Evolutionary conservation across 371 early-diverging fungal species (phyloP).

Genomic region (Entomophthora muscae): DNA sequence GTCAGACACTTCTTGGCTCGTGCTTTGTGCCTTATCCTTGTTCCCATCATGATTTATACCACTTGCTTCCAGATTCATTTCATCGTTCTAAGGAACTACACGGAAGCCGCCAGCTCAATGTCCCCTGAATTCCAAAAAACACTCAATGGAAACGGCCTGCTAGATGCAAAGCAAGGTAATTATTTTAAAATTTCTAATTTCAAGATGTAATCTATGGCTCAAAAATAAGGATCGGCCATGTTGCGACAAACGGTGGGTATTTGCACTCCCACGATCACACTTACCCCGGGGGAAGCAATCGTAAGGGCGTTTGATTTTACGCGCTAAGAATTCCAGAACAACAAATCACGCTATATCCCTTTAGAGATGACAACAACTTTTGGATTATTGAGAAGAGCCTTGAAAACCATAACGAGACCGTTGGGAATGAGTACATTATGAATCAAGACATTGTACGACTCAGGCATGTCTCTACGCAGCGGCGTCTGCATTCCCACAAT

Average conservation of each 20-base stretch:
- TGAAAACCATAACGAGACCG: conserved; percentile 15
- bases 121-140: conserved; percentile 15
- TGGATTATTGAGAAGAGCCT: conserved; percentile 47
- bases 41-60: conserved; percentile 69
- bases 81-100: conserved; percentile 41
- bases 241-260: conserved; percentile 49
- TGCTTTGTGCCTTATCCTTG: conserved; percentile 46
- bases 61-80: conserved; percentile 72
- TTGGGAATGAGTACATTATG: conserved; percentile 20
- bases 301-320: conserved; percentile 17
- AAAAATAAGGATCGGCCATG: conserved; percentile 50
- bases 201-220: conserved; percentile 27
- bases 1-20: conserved; percentile 33
- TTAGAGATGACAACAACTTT: conserved; percentile 68
- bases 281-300: conserved; percentile 64
- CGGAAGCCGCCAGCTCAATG: conserved; percentile 11
- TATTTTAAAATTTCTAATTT: conserved; percentile 7
- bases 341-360: conserved; percentile 83
- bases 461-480: conserved; percentile 42
- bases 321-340: conserved; percentile 37
- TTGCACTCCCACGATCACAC: conserved; percentile 73
- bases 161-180: conserved; percentile 8
- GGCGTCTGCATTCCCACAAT: conserved; percentile 74
- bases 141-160: conserved; percentile 14
- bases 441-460: conserved; percentile 58